Base-by-base conservation (phyloP, 2,329 filamentous ascomycete species). In the Metarhizium sp. region DNA sequence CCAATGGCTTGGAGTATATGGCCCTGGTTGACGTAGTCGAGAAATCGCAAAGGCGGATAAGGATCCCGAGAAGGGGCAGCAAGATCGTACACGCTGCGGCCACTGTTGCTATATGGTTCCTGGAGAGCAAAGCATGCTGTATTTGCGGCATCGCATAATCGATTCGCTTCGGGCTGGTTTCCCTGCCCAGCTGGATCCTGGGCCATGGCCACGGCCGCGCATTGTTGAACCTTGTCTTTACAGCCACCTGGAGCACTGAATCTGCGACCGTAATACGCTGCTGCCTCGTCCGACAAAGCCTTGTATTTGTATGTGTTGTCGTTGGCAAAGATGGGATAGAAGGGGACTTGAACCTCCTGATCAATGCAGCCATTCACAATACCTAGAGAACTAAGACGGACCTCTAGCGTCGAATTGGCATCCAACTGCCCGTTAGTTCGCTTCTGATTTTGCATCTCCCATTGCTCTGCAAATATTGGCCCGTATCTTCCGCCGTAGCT, bases 311-410 rank as follows among this genome's bases (percentile, higher is more conserved):
- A 91, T 0, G 84, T 82, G 64, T 88, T 88, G 64, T 82, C 80
- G 56, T 75, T 75, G 10, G 80, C 79, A 66, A 85, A 85, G 7
- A 68, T 64, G 1, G 81, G 76, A 59, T 80, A 83, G 61, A 71
- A 80, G 2, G 79, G 78, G 3, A 74, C 73, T 68, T 90, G 84
- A 1, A 83, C 74, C 34, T 82, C 66, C 60, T 80, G 75, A 63
- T 91, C 88, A 40, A 90, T 73, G 59, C 85, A 81, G 13, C 86
- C 87, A 66, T 90, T 88, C 56, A 89, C 73, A 56, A 91, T 86
- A 25, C 86, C 86, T 0, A 90, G 69, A 0, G 85, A 81, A 14
- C 72, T 73, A 8, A 90, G 73, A 54, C 79, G 77, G 51, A 88
- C 80, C 34, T 81, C 76, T 11, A 86, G 69, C 2, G 80, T 84